A percentile compares a stretch with the other conserved stretches of the same genome.
These are phyloP conservation scores for Cicer bijugum DNA, from an alignment of 306 rosid genomes.

Conservation along the genomic window DNA sequence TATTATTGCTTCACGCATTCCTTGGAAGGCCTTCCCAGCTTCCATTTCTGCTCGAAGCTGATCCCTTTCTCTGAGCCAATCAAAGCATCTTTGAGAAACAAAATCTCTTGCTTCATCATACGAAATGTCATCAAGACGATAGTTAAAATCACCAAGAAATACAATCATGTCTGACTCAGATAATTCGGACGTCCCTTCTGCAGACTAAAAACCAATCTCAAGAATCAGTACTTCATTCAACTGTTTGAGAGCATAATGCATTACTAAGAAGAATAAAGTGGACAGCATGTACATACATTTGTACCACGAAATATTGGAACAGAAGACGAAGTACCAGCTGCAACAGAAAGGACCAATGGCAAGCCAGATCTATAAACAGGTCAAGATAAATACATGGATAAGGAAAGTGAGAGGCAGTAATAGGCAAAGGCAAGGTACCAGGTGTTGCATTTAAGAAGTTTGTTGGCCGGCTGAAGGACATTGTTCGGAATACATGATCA, in stretches of 20 bases:
- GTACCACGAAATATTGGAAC: slow-evolving; percentile 63
- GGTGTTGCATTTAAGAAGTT: slow-evolving; percentile 59
- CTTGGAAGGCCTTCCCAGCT: slow-evolving; percentile 97
- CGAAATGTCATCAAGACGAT: slow-evolving; percentile 87
- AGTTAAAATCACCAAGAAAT: slow-evolving; percentile 95
- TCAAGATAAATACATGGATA: slow-evolving; percentile 60
- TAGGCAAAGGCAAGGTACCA: slow-evolving; percentile 67
- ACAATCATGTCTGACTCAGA: slow-evolving; percentile 91
- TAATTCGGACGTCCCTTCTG: slow-evolving; percentile 81
- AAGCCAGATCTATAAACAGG: slow-evolving; percentile 75
- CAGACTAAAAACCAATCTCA: slow-evolving; percentile 58
- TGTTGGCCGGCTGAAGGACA: slow-evolving; percentile 77
- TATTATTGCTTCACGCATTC: slow-evolving; percentile 93
- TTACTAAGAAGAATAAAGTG: slow-evolving; percentile 44
- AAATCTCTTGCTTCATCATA: slow-evolving; percentile 98
- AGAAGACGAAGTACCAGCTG: slow-evolving; percentile 80
- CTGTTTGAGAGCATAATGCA: slow-evolving; percentile 36
- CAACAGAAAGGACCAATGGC: slow-evolving; percentile 79
- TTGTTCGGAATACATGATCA: slow-evolving; percentile 85
- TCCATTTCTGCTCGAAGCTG: slow-evolving; percentile 96
- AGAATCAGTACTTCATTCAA: slow-evolving; percentile 50
- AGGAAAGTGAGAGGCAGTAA: slow-evolving; percentile 58
- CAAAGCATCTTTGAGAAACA: slow-evolving; percentile 97
- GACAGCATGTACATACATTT: slow-evolving; percentile 65
- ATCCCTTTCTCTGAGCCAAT: slow-evolving; percentile 96